Percentiles rank a stretch among this genome's conserved stretches.
Conservation (phyloP, 2,329 filamentous ascomycete species). For the Arthrobotrys iridis region DNA sequence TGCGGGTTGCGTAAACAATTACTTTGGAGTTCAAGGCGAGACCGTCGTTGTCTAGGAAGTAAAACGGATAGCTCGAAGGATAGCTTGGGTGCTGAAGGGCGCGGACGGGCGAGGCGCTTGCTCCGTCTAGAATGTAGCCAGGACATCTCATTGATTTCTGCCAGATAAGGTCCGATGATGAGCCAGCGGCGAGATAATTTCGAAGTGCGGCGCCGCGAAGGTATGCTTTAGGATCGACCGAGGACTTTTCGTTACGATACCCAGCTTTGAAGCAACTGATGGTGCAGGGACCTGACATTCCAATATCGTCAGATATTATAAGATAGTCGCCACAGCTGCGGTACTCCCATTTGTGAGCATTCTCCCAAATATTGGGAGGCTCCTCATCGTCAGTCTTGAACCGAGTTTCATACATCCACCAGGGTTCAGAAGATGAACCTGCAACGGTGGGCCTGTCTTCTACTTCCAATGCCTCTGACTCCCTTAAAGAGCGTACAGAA, state of each 20-base stretch:
- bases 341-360: conserved; percentile 56
- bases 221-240: conserved; percentile 17
- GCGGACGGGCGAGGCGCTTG: conserved; percentile 24
- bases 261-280: conserved; percentile 56
- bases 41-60: conserved; percentile 57
- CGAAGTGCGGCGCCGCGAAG: conserved; percentile 21
- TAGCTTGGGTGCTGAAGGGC: conserved; percentile 16
- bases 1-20: conserved; percentile 56
- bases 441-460: not conserved
- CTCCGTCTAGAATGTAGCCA: conserved; percentile 17
- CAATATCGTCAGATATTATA: conserved; percentile 56
- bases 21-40: conserved; percentile 55
- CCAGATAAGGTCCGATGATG: conserved; percentile 55
- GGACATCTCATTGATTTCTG: conserved; percentile 10
- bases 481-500: conserved; percentile 8
- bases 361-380: conserved; percentile 4
- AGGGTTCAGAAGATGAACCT: conserved; percentile 20
- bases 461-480: conserved; percentile 2
- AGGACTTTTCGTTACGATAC: conserved; percentile 25
- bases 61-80: conserved; percentile 9
- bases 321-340: conserved; percentile 56
- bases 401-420: conserved; percentile 35
- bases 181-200: conserved; percentile 20
- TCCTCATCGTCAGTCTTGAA: not conserved
- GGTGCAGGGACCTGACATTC: conserved; percentile 52